Conservation (phyloP, 306 rosid species). For the Begonia peltatifolia region DNA sequence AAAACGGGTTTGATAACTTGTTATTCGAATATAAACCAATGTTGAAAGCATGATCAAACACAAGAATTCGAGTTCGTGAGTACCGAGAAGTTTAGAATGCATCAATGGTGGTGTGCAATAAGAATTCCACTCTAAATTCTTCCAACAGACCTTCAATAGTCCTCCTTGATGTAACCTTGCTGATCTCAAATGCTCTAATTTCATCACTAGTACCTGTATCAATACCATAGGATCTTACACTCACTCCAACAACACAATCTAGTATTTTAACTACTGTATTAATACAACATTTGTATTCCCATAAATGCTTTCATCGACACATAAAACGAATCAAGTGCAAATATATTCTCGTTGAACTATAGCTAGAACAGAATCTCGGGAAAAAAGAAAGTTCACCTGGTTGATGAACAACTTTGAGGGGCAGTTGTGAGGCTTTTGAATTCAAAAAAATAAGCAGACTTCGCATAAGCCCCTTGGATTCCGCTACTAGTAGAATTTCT, state of each 20-base stretch:
- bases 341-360: no score
- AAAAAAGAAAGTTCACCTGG: constrained; percentile 23
- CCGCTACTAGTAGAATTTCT: constrained; percentile 53
- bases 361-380: no score
- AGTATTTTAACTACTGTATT: no score
- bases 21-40: no score
- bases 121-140: constrained; percentile 39
- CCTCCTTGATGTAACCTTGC: constrained; percentile 61
- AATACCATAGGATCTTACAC: constrained; percentile 1
- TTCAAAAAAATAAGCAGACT: constrained; percentile 53
- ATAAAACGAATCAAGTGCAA: no score
- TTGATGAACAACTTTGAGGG: constrained; percentile 39
- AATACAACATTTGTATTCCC: no score
- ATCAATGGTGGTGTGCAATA: not conserved
- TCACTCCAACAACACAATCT: no score
- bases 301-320: not conserved
- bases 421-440: constrained; percentile 46
- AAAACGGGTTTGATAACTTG: no score
- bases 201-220: constrained; percentile 40
- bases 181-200: constrained; percentile 59
- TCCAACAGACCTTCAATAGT: constrained; percentile 44
- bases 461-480: constrained; percentile 53
- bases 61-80: not conserved
- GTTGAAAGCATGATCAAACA: no score
- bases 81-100: not conserved